Conservation (phyloP, 306 rosid genomes). For the Vigna nakashimae region DNA sequence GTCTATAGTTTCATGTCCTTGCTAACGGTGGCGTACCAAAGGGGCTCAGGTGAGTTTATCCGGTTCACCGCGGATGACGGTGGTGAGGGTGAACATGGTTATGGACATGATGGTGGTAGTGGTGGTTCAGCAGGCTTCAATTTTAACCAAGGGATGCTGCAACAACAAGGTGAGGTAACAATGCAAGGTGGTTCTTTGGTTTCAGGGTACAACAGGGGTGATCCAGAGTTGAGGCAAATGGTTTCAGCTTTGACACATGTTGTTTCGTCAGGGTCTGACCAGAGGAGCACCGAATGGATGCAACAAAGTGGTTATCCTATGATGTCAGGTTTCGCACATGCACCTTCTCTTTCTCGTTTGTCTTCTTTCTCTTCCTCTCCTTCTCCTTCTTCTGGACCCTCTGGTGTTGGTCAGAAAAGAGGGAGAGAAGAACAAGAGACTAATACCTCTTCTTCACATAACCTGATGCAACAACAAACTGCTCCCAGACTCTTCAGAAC, state of each 20-base stretch:
- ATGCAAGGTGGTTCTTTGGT: conserved; percentile 44
- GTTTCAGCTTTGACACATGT: conserved; percentile 74
- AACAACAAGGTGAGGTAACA: conserved; percentile 25
- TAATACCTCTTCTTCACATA: conserved; percentile 32
- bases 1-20: conserved; percentile 43
- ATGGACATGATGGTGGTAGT: not conserved
- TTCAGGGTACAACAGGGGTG: conserved; percentile 41
- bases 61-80: conserved; percentile 19
- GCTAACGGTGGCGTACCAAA: conserved; percentile 57
- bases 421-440: conserved; percentile 64
- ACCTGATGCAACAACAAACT: conserved; percentile 33
- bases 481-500: conserved; percentile 44
- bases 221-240: conserved; percentile 66
- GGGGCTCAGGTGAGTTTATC: conserved; percentile 45
- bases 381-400: conserved; percentile 19
- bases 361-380: conserved; percentile 44
- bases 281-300: conserved; percentile 43
- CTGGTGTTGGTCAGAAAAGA: conserved; percentile 71
- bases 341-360: conserved; percentile 45
- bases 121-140: not conserved
- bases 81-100: not conserved
- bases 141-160: conserved; percentile 20
- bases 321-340: conserved; percentile 47
- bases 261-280: conserved; percentile 66
- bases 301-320: conserved; percentile 41